These are phyloP conservation scores for Xerocomellus intermedius DNA, from an alignment of 768 basidiomycete species.

Conservation along the genomic window DNA sequence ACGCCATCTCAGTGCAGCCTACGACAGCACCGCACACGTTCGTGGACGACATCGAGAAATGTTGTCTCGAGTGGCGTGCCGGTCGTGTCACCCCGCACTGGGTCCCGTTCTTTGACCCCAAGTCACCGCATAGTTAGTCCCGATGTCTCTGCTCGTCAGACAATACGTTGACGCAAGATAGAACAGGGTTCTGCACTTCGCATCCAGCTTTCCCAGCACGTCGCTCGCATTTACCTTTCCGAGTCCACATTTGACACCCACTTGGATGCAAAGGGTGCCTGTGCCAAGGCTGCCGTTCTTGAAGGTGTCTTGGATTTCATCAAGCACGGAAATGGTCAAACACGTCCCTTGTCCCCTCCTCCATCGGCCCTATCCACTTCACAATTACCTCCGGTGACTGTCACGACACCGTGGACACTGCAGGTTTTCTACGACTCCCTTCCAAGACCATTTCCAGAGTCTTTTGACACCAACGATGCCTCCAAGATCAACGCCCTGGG, in stretches of 20 bases:
- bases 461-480: conserved; percentile 44
- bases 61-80: conserved; percentile 54
- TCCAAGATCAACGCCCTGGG: conserved; percentile 53
- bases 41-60: conserved; percentile 48
- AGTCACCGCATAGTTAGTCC: conserved; percentile 42
- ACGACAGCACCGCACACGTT: conserved; percentile 1
- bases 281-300: conserved; percentile 51
- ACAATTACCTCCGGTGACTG: neutral
- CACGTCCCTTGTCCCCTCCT: conserved; percentile 31
- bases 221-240: conserved; percentile 52
- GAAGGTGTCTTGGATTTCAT: conserved; percentile 61
- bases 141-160: neutral
- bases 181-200: conserved; percentile 57
- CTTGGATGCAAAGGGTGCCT: conserved; percentile 48
- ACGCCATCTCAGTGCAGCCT: neutral
- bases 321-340: conserved; percentile 52
- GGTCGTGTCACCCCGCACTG: conserved; percentile 52
- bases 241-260: conserved; percentile 41
- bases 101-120: conserved; percentile 49
- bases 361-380: conserved; percentile 4
- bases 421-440: conserved; percentile 64
- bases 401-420: conserved; percentile 37
- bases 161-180: conserved; percentile 18
- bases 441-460: conserved; percentile 61
- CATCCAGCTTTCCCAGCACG: conserved; percentile 50